Conservation (phyloP, 2,329 filamentous ascomycete genomes). For the Lasiodiplodia sp. region DNA sequence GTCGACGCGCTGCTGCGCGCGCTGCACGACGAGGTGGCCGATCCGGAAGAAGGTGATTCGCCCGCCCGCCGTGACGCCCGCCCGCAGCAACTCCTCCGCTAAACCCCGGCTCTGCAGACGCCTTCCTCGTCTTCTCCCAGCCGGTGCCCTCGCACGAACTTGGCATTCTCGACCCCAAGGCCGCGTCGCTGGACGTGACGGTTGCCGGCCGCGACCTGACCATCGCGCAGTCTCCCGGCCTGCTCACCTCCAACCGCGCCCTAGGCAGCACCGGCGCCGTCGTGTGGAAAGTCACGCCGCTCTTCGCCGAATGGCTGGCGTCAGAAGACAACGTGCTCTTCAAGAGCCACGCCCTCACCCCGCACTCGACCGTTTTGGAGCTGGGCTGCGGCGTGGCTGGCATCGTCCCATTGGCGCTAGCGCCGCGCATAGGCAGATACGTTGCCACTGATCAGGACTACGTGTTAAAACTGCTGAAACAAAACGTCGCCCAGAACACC, state of each 20-base stretch:
- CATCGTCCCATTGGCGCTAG: constrained; percentile 74
- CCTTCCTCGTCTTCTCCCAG: constrained; percentile 84
- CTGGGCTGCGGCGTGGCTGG: constrained; percentile 89
- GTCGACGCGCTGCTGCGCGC: constrained; percentile 44
- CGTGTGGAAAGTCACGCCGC: constrained; percentile 88
- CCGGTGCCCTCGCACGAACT: constrained; percentile 72
- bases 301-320: constrained; percentile 81
- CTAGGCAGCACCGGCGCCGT: constrained; percentile 83
- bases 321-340: constrained; percentile 69
- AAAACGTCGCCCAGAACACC: constrained; percentile 69
- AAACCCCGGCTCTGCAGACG: constrained; percentile 64
- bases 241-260: constrained; percentile 78
- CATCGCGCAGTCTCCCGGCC: constrained; percentile 82
- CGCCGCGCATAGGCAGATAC: constrained; percentile 68
- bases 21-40: constrained; percentile 60
- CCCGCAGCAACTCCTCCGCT: constrained; percentile 14
- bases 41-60: constrained; percentile 66
- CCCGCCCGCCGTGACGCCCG: not conserved
- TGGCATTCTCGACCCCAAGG: constrained; percentile 28
- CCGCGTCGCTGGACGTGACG: constrained; percentile 52
- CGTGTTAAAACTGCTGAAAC: constrained; percentile 75
- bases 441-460: constrained; percentile 89
- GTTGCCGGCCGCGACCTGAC: constrained; percentile 74
- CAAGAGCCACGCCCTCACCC: constrained; percentile 57
- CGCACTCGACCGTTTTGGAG: constrained; percentile 72